Evolutionary conservation across 768 basidiomycete species (phyloP), one percentile per base, ranked within the genome.

Genomic region (Suillus lakei): DNA sequence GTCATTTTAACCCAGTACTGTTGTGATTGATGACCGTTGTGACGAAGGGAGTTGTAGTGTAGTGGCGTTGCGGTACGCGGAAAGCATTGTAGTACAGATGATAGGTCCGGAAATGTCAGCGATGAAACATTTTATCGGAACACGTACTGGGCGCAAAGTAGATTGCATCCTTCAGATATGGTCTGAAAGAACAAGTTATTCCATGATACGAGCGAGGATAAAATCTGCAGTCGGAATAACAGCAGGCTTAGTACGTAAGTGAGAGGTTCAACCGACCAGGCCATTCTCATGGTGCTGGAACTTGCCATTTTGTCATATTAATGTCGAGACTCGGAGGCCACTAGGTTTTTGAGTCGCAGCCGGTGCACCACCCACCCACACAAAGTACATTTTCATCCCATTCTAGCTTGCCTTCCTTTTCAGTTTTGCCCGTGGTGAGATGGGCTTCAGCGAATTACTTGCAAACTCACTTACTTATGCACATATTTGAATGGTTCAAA

Each of bases 171-270:
- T 13, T 18, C 7, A 15, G 16, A 30, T 28, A 30, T 51, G 21
- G 30, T 21, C 15, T 2, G 54, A 55, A 36, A 23, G 54, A 36
- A 61, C 23, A 58, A 15, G 13, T 64, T 72, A 41, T 62, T 69
- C 39, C 60, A 63, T 67, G 66, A 73, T 76, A 69, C 64, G 68
- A 62, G 66, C 66, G 68, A 68, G 70, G 71, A 75, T 70, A 68
- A 69, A 68, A 69, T 67, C 70, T 73, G 75, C 68, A 63, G 63
- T 64, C 62, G 38, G 23, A 68, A 69, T 41, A 61, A 62, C 8
- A 23, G 72, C 68, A 75, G 67, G 46, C 5, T 48, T 23, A 3
- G 12, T 48, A 12, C n/a, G n/a, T 23, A 12, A n/a, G 12, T n/a
- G 10, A n/a, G 44, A 46, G 1, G 13, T 46, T 46, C 13, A 28